These are phyloP conservation scores for Oryza coarctata DNA, from an alignment of 176 grass and related monocot genomes.

Conservation along the genomic window DNA sequence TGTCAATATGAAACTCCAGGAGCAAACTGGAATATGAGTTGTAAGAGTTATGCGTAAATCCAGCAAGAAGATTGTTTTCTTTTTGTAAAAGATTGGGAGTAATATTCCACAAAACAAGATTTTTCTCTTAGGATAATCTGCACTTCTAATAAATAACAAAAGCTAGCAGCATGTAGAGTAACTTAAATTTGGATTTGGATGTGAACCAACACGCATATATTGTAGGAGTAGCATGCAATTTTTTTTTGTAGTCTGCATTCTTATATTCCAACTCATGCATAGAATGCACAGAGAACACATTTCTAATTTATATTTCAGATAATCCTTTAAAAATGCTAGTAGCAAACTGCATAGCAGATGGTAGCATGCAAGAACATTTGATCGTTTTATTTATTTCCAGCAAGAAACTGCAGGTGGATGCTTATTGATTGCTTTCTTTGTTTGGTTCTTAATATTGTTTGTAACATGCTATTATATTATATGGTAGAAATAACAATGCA, in stretches of 20 bases:
- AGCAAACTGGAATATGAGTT: neutral
- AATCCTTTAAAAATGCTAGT: neutral
- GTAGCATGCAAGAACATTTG: neutral
- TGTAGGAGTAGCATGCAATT: neutral
- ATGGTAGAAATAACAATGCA: slow-evolving; percentile 4
- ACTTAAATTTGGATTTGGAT: neutral
- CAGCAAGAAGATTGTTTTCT: slow-evolving; percentile 4
- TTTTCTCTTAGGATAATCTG: slow-evolving; percentile 7
- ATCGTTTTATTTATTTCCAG: neutral
- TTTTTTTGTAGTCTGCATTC: slow-evolving; percentile 1
- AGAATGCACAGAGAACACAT: slow-evolving; percentile 9
- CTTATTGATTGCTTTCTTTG: neutral
- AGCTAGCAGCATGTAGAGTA: neutral
- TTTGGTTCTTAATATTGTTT: neutral
- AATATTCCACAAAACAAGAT: neutral
- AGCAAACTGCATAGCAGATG: neutral
- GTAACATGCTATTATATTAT: slow-evolving; percentile 3
- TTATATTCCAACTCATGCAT: neutral
- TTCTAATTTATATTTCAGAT: neutral
- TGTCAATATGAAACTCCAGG: slow-evolving; percentile 16
- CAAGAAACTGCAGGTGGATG: neutral
- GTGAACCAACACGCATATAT: neutral
- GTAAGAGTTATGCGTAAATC: neutral
- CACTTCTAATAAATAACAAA: neutral
- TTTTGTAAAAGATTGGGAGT: neutral